These are phyloP conservation scores for Alternaria gansuensis DNA, from an alignment of 2,329 filamentous ascomycete genomes.

Conservation along the genomic window DNA sequence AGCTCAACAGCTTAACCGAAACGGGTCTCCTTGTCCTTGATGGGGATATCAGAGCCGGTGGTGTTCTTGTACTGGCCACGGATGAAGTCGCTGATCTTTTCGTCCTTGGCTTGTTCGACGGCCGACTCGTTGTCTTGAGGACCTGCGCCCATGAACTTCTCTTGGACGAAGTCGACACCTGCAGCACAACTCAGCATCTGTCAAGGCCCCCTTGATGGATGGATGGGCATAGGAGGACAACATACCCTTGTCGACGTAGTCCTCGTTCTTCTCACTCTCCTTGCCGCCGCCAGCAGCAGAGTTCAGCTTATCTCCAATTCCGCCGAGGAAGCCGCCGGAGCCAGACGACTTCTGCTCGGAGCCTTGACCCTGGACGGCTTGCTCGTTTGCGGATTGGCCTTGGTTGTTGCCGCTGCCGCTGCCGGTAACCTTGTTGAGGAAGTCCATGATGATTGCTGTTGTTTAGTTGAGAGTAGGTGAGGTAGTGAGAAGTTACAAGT, in stretches of 20 bases:
- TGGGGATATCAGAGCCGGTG: slow-evolving; percentile 73
- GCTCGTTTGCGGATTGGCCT: slow-evolving; percentile 42
- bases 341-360: slow-evolving; percentile 45
- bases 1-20: slow-evolving; percentile 24
- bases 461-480: slow-evolving; percentile 23
- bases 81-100: slow-evolving; percentile 77
- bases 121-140: slow-evolving; percentile 67
- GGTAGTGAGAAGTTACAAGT: slow-evolving; percentile 8
- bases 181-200: slow-evolving; percentile 14
- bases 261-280: slow-evolving; percentile 82
- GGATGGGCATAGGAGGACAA: neutral
- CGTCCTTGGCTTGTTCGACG: slow-evolving; percentile 83
- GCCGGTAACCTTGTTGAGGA: slow-evolving; percentile 58
- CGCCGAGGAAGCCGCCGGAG: slow-evolving; percentile 61
- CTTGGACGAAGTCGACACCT: slow-evolving; percentile 82
- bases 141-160: slow-evolving; percentile 75
- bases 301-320: slow-evolving; percentile 76
- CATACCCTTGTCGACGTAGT: slow-evolving; percentile 80
- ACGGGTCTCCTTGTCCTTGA: slow-evolving; percentile 72
- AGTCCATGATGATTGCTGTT: slow-evolving; percentile 54
- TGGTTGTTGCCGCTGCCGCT: slow-evolving; percentile 51
- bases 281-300: slow-evolving; percentile 74
- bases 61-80: slow-evolving; percentile 73
- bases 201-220: slow-evolving; percentile 7
- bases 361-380: slow-evolving; percentile 37